phyloP scores from a whole-genome alignment of 768 basidiomycete species.

The Rhizopogon vulgaris region DNA sequence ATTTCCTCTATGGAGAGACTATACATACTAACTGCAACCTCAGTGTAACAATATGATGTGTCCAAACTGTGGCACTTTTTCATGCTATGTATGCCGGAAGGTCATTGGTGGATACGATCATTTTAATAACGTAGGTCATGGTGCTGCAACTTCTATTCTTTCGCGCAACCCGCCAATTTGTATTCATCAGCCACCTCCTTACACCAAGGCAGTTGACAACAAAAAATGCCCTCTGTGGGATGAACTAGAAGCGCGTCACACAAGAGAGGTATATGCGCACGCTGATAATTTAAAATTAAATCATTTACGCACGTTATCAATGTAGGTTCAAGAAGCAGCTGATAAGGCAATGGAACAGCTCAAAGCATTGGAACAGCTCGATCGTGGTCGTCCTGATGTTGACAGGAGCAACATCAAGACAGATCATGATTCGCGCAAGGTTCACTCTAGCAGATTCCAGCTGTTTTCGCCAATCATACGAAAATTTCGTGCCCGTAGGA shows the following conservation, averaged over 20 bases:
- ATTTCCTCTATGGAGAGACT: neutral
- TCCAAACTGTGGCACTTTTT: slow-evolving; percentile 62
- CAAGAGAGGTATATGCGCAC: slow-evolving; percentile 44
- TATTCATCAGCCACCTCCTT: no score
- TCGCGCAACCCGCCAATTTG: neutral
- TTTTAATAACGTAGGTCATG: slow-evolving; percentile 45
- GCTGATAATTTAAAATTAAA: neutral
- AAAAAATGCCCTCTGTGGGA: slow-evolving; percentile 69
- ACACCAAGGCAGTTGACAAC: slow-evolving; percentile 21
- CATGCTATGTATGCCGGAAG: slow-evolving; percentile 81
- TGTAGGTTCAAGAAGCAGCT: slow-evolving; percentile 63
- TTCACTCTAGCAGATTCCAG: slow-evolving; percentile 36
- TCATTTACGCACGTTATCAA: neutral
- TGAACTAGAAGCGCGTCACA: slow-evolving; percentile 54
- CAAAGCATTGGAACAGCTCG: slow-evolving; percentile 55
- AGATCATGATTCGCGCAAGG: slow-evolving; percentile 26
- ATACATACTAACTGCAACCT: neutral
- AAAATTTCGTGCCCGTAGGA: no score
- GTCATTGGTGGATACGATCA: slow-evolving; percentile 74
- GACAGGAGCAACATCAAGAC: slow-evolving; percentile 47
- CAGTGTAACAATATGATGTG: slow-evolving; percentile 94
- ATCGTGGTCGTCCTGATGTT: slow-evolving; percentile 16
- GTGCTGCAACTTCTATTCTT: neutral
- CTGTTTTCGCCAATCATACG: slow-evolving; percentile 10
- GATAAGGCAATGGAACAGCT: slow-evolving; percentile 58